These are phyloP conservation scores for Globisporangium spiculum DNA, from an alignment of 352 stramenopile genomes.

Conservation along the genomic window DNA sequence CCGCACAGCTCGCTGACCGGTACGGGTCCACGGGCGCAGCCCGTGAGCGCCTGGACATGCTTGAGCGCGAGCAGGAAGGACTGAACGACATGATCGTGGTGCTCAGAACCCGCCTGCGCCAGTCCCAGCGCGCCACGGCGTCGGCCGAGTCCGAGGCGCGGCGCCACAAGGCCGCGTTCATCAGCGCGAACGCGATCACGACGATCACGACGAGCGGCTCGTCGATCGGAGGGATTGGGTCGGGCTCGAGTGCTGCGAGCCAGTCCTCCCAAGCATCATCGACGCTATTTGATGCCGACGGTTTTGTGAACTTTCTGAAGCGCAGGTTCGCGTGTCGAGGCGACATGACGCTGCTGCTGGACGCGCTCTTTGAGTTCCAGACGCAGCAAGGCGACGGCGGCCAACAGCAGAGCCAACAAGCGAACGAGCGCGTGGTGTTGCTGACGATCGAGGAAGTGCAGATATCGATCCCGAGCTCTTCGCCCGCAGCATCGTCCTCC, in stretches of 20 bases:
- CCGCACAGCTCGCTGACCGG: slow-evolving; percentile 29
- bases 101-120: slow-evolving; percentile 19
- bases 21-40: slow-evolving; percentile 34
- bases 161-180: slow-evolving; percentile 16
- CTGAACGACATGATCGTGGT: slow-evolving; percentile 23
- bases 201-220: neutral
- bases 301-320: slow-evolving; percentile 30
- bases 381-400: slow-evolving; percentile 13
- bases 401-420: neutral
- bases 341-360: slow-evolving; percentile 26
- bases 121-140: slow-evolving; percentile 20
- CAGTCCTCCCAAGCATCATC: neutral
- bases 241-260: neutral
- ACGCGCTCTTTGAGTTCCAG: slow-evolving; percentile 20
- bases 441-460: slow-evolving; percentile 18
- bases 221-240: neutral
- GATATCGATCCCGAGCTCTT: slow-evolving; percentile 9
- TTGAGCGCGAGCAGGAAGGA: slow-evolving; percentile 26
- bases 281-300: slow-evolving; percentile 19
- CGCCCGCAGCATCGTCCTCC: slow-evolving; percentile 5
- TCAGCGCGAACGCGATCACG: slow-evolving; percentile 10
- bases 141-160: slow-evolving; percentile 22
- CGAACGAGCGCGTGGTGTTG: slow-evolving; percentile 9
- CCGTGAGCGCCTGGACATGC: slow-evolving; percentile 25
- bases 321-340: slow-evolving; percentile 33